Evolutionary conservation across 352 stramenopile species (phyloP).

Genomic region (Globisporangium cederbergense): DNA sequence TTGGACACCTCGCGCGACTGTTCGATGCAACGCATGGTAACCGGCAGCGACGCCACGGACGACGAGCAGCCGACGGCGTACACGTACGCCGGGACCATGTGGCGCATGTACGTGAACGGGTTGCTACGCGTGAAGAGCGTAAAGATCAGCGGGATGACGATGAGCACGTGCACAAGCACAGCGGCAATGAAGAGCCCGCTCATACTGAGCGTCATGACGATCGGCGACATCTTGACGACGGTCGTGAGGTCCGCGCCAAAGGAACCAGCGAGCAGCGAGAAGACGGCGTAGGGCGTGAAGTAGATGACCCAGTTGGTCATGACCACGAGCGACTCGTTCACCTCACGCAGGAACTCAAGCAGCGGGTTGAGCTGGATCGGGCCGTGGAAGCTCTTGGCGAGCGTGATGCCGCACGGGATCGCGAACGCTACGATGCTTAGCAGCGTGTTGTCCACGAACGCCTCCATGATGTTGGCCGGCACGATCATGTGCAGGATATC

Average conservation of each 20-base stretch:
- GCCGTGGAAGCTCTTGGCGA: slow-evolving; percentile 70
- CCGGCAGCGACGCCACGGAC: slow-evolving; percentile 63
- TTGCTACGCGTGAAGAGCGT: slow-evolving; percentile 56
- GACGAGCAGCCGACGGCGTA: slow-evolving; percentile 73
- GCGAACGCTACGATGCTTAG: slow-evolving; percentile 73
- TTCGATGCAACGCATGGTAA: slow-evolving; percentile 65
- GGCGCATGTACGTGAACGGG: slow-evolving; percentile 67
- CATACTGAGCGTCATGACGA: slow-evolving; percentile 42
- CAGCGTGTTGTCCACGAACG: slow-evolving; percentile 63
- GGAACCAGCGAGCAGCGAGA: slow-evolving; percentile 66
- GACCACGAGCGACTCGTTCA: slow-evolving; percentile 75
- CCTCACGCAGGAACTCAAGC: slow-evolving; percentile 72
- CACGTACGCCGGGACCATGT: slow-evolving; percentile 68
- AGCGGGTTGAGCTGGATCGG: slow-evolving; percentile 70
- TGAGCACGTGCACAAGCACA: slow-evolving; percentile 56
- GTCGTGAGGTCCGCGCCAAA: slow-evolving; percentile 40
- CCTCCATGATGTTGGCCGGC: slow-evolving; percentile 67
- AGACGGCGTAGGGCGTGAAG: slow-evolving; percentile 70
- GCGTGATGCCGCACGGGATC: slow-evolving; percentile 52
- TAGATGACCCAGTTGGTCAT: slow-evolving; percentile 72
- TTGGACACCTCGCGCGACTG: slow-evolving; percentile 45
- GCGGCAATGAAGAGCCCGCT: slow-evolving; percentile 36
- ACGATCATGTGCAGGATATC: slow-evolving; percentile 57
- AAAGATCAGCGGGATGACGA: slow-evolving; percentile 62
- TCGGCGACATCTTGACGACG: slow-evolving; percentile 39